Conservation (phyloP, 73 alveolate genomes). For the Paramecium primaurelia region DNA sequence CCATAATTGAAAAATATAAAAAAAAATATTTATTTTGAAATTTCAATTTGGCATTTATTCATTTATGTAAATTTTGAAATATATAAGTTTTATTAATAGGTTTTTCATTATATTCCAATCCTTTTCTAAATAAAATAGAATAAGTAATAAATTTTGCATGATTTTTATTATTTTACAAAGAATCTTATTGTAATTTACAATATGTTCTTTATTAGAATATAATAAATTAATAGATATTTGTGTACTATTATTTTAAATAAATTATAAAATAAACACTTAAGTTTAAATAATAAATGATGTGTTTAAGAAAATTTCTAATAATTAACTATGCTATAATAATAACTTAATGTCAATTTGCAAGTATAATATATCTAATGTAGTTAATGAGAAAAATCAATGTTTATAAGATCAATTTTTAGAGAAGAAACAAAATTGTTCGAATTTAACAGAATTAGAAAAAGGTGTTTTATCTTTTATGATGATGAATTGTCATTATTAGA, state of each 20-base stretch:
- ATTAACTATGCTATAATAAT: neutral
- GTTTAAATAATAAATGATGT: neutral
- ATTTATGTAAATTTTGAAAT: too few species aligned
- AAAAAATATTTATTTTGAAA: neutral
- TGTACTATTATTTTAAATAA: too few species aligned
- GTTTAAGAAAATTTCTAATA: neutral
- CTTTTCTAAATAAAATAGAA: neutral
- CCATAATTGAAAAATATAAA: neutral
- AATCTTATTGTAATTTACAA: too few species aligned
- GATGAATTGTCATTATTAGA: neutral
- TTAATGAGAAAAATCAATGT: neutral
- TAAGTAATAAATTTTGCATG: neutral
- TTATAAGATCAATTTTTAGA: neutral
- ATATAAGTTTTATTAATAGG: neutral
- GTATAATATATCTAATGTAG: neutral
- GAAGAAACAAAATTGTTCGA: neutral
- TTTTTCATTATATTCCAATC: neutral
- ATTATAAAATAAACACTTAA: neutral
- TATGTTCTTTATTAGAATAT: neutral
- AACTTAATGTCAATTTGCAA: neutral
- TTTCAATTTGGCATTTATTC: neutral
- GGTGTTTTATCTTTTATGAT: neutral
- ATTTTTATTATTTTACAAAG: neutral
- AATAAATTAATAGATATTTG: too few species aligned
- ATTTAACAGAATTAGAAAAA: neutral